phyloP scores from a whole-genome alignment of 2,329 filamentous ascomycete species.

The Cordyceps javanica region DNA sequence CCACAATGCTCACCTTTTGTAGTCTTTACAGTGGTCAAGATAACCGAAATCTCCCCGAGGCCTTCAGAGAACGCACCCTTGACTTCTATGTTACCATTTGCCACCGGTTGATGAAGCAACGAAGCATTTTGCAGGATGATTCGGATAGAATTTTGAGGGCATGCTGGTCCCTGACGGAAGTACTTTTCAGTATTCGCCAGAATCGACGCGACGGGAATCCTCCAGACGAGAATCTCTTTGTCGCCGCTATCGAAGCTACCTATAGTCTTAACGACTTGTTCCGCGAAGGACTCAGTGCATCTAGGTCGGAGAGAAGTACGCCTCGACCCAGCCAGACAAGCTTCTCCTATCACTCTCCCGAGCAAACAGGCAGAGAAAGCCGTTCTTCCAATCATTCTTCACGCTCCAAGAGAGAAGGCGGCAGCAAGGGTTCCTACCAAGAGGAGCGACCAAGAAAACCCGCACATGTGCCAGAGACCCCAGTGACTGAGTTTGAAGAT shows the following conservation, averaged over 20 bases:
- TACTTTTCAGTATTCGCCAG: slow-evolving; percentile 85
- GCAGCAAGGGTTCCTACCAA: slow-evolving; percentile 38
- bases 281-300: slow-evolving; percentile 49
- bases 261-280: slow-evolving; percentile 10
- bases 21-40: slow-evolving; percentile 87
- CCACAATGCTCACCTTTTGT: neutral
- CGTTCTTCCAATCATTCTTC: slow-evolving; percentile 46
- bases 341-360: slow-evolving; percentile 53
- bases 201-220: slow-evolving; percentile 66
- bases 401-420: slow-evolving; percentile 45
- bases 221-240: slow-evolving; percentile 73
- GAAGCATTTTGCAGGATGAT: slow-evolving; percentile 69
- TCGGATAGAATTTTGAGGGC: slow-evolving; percentile 78
- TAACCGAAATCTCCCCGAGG: slow-evolving; percentile 67
- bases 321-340: slow-evolving; percentile 73
- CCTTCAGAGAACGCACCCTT: slow-evolving; percentile 81
- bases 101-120: slow-evolving; percentile 93
- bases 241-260: slow-evolving; percentile 10
- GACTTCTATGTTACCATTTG: slow-evolving; percentile 94
- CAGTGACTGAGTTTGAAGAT: slow-evolving; percentile 93
- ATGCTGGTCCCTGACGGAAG: slow-evolving; percentile 87
- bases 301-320: slow-evolving; percentile 78
- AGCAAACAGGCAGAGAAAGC: slow-evolving; percentile 43
- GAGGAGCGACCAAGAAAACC: slow-evolving; percentile 45
- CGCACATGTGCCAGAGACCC: slow-evolving; percentile 69